Conservation (phyloP, 2,329 filamentous ascomycete genomes). For the Lachnellula suecica region DNA sequence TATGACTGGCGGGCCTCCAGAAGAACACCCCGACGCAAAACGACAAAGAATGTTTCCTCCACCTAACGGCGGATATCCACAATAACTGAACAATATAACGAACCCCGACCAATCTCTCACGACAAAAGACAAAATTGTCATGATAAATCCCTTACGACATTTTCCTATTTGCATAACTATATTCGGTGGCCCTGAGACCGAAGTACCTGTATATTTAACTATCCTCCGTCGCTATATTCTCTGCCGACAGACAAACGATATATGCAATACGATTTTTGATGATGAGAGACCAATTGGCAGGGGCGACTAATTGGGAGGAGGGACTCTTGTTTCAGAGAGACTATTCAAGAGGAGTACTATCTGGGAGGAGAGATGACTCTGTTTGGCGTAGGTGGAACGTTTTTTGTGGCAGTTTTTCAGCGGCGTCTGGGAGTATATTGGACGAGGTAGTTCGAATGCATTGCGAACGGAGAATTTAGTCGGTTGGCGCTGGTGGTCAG, state of each 20-base stretch:
- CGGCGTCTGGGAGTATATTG: neutral
- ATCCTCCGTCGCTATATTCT: neutral
- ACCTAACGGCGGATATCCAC: conserved; percentile 19
- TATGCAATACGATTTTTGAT: neutral
- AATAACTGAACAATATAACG: conserved; percentile 13
- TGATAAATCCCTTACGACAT: no score
- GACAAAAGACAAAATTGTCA: neutral
- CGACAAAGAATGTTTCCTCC: conserved; percentile 32
- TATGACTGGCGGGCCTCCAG: conserved; percentile 23
- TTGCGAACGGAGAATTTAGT: neutral
- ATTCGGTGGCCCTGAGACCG: no score
- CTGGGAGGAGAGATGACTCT: conserved; percentile 1
- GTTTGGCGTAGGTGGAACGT: conserved; percentile 15
- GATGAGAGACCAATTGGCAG: conserved; percentile 1
- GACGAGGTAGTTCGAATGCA: neutral
- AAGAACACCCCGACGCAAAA: conserved; percentile 30
- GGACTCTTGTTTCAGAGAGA: no score
- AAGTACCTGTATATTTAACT: conserved; percentile 19
- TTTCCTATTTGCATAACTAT: no score
- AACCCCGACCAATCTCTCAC: neutral
- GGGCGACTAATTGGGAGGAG: no score
- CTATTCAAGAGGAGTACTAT: no score
- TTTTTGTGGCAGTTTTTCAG: neutral
- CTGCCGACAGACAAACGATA: no score
- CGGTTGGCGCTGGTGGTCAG: neutral